Base-by-base conservation (phyloP, 2,329 filamentous ascomycete species). In the Albifimbria verrucaria region DNA sequence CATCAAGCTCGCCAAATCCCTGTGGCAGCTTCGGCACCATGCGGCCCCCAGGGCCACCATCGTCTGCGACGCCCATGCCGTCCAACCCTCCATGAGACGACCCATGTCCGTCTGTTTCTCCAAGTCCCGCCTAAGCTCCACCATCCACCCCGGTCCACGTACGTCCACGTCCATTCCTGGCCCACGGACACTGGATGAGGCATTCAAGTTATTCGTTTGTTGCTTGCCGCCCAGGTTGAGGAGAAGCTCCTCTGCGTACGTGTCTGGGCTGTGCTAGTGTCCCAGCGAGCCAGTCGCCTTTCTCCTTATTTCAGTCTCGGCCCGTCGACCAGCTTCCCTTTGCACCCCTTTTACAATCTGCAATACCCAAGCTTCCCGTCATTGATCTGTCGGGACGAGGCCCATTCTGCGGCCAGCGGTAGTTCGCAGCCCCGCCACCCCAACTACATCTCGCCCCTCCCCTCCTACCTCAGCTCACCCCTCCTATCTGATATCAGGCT, bases 1-100 rank as follows among this genome's bases (percentile, higher is more conserved):
- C 59, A 64, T 26, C 39, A 43, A 43, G 39, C 39, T 43, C n/a
- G 39, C 21, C n/a, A 32, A 32, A 32, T 32, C 9, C 26, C 26
- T 32, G 26, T 32, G 26, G 26, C 26, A 32, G 26, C 26, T 32
- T 15, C 26, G 15, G 26, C 7, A 32, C 15, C 26, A 32, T 32
- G 26, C 26, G 26, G 15, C 26, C 26, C 15, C 7, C 26, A 32
- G 26, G 26, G 26, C 26, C 26, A 32, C 15, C 9, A 15, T 32
- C 26, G 7, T 32, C 9, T 32, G 7, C 26, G 26, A 32, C 26
- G 15, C 26, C 9, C 26, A 7, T 32, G 26, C 26, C 26, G 26
- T 15, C 26, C 26, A 32, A 7, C 15, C 26, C 26, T 15, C 26
- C 15, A 7, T 32, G 26, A 9, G 26, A 32, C 26, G 15, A 32